Evolutionary conservation across 768 basidiomycete species (phyloP), one percentile per base, ranked within the genome.

Genomic region (Kwoniella newhampshirensis): DNA sequence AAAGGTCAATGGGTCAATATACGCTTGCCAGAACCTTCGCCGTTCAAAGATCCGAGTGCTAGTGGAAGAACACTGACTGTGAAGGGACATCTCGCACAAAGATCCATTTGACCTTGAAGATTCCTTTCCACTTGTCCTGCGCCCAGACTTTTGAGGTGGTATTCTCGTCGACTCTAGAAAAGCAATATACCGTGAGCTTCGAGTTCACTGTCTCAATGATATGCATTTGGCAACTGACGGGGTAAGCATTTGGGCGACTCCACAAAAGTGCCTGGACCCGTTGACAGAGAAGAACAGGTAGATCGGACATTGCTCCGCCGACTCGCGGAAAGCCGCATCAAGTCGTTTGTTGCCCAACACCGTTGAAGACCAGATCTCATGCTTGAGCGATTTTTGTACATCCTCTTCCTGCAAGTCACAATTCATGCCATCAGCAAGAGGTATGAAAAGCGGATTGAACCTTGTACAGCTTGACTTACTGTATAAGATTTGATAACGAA

Each of bases 401-500:
- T 99, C 94, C 70, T 97, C 96, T 76, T 98, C 70, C 57, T 60
- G 27, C 40, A 36, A 18, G 26, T 13, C 7, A 25, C 32, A n/a
- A n/a, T 11, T 12, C 28, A 8, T 20, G 28, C 18, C n/a, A n/a
- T n/a, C n/a, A n/a, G 9, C 17, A 4, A 15, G 44, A 6, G 9
- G 11, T 13, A 7, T 21, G 27, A 12, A 47, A 28, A 28, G 27
- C 20, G n/a, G n/a, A n/a, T n/a, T n/a, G n/a, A n/a, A n/a, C n/a
- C n/a, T n/a, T n/a, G n/a, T n/a, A n/a, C n/a, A 2, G 12, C 32
- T 0, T 27, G 18, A 57, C 61, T 59, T 32, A 67, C 94, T 1
- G 96, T 98, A 78, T 93, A 99, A 0, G 91, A 94, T 76, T 99
- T 99, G 81, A 99, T 98, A 28, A 98, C 94, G 71, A 97, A 97